Percentiles rank a stretch among this genome's conserved stretches.
Evolutionary conservation across 148 eudicot species (phyloP).

Genomic region (Rhododendron kiyosumense): DNA sequence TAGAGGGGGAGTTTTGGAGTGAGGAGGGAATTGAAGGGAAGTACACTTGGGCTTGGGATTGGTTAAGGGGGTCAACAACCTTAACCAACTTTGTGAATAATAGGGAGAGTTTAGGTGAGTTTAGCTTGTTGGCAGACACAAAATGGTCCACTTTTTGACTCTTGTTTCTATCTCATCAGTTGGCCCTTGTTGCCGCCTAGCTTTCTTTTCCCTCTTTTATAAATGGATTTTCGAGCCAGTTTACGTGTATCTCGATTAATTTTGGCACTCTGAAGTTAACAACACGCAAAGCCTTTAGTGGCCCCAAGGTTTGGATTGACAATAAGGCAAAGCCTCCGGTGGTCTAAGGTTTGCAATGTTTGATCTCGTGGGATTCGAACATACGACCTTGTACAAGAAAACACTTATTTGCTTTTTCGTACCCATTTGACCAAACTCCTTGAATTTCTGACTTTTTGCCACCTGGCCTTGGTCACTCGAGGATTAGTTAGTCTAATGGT

Average conservation of each 20-base stretch:
- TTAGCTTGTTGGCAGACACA: slow-evolving; percentile 6
- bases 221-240: accelerated
- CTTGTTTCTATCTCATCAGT: neutral
- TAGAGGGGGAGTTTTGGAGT: slow-evolving; percentile 17
- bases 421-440: too few relatives aligned
- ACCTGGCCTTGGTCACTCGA: neutral
- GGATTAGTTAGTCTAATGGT: neutral
- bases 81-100: slow-evolving; percentile 25
- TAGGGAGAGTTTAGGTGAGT: slow-evolving; percentile 16
- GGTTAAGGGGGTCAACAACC: slow-evolving; percentile 64
- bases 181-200: neutral
- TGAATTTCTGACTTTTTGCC: neutral
- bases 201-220: too few relatives aligned
- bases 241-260: neutral
- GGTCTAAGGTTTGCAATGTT: too few relatives aligned
- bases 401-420: too few relatives aligned
- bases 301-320: too few relatives aligned
- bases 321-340: neutral
- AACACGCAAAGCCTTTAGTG: too few relatives aligned
- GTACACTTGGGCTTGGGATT: slow-evolving; percentile 36
- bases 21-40: neutral
- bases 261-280: accelerated
- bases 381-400: too few relatives aligned
- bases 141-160: neutral
- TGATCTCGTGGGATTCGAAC: neutral